phyloP scores from a whole-genome alignment of 2,329 filamentous ascomycete species.

The Colletotrichum sublineola region DNA sequence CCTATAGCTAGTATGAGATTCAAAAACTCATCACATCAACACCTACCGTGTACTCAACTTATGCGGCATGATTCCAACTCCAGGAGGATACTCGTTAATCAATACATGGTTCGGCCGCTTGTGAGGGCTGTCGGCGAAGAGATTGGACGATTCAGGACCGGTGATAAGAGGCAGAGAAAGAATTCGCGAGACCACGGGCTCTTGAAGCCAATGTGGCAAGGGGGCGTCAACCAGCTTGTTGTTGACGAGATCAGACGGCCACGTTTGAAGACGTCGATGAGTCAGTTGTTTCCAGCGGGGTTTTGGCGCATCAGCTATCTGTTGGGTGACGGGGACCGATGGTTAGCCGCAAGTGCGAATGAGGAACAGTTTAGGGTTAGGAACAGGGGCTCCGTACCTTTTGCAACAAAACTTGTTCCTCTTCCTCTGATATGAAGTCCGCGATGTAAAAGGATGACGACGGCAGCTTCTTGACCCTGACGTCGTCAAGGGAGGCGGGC shows the following conservation, averaged over 20 bases:
- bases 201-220: slow-evolving; percentile 80
- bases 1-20: slow-evolving; percentile 58
- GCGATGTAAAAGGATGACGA: slow-evolving; percentile 84
- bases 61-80: slow-evolving; percentile 96
- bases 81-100: slow-evolving; percentile 90
- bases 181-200: slow-evolving; percentile 76
- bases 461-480: slow-evolving; percentile 69
- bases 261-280: slow-evolving; percentile 91
- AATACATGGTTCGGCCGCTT: slow-evolving; percentile 87
- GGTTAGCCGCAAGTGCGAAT: neutral
- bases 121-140: slow-evolving; percentile 78
- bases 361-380: neutral
- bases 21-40: slow-evolving; percentile 26
- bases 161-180: slow-evolving; percentile 58
- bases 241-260: slow-evolving; percentile 85
- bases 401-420: slow-evolving; percentile 78
- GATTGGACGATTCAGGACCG: slow-evolving; percentile 49
- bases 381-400: slow-evolving; percentile 66
- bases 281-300: slow-evolving; percentile 88
- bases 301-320: slow-evolving; percentile 74
- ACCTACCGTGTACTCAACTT: slow-evolving; percentile 65
- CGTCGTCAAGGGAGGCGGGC: slow-evolving; percentile 64
- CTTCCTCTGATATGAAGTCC: slow-evolving; percentile 82
- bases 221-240: slow-evolving; percentile 81
- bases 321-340: slow-evolving; percentile 51